Evolutionary conservation across 768 basidiomycete species (phyloP), one percentile per base, ranked within the genome.

Genomic region (Auriscalpium microsporum): DNA sequence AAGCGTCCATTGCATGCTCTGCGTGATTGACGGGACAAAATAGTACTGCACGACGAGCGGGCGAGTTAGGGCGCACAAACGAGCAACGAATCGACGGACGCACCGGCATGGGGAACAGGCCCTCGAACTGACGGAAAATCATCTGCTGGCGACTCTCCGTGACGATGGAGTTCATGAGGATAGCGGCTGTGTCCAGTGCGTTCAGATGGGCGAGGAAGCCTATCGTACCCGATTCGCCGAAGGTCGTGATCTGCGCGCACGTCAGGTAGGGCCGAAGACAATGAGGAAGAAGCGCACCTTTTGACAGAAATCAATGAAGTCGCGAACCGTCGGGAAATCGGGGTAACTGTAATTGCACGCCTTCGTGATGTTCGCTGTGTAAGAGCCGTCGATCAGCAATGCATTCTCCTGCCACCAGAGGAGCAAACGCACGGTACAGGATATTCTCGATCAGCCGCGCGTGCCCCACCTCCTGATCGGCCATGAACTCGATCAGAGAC

Each of bases 121-220:
- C 82, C 51, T 79, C 73, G 48, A 83, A 75, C 67, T 85, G 82
- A 5, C 84, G 65, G 73, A 86, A 83, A 47, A 77, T 72, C 76
- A 83, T 77, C 69, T 86, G 79, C 67, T 87, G 84, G 9, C 84
- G 70, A 17, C 78, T 77, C 67, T 86, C 83, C 11, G 78, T 82
- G 0, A 80, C 72, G 61, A 87, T 82, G 8, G 76, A 72, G 63
- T 84, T 78, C 8, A 78, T 63, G 14, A 86, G 69, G 11, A 85
- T 66, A 48, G 73, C 67, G 1, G 82, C 82, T 0, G 75, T 61
- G 2, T 78, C 74, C 36, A 81, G 73, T 19, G 80, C 80, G 66
- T 84, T 71, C 40, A 87, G 75, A 64, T 83, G 81, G 51, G 77
- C 71, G n/a, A 86, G 66, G 73, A 86, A 86, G 9, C 84, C 83